These are phyloP conservation scores for Balamuthia mandrillaris DNA, from an alignment of 208 protist species.

Conservation along the genomic window DNA sequence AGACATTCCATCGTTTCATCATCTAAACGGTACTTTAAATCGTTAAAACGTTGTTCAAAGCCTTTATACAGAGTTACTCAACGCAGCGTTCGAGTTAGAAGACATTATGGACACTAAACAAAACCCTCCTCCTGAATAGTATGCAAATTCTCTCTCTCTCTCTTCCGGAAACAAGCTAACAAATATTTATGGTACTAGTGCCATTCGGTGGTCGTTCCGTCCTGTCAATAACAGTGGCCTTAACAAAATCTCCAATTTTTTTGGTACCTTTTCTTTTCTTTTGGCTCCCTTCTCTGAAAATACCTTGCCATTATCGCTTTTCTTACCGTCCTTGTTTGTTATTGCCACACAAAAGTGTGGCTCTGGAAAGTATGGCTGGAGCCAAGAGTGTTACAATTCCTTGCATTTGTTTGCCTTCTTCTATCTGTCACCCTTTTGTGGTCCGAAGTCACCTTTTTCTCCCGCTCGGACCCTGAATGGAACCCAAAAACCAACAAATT, in stretches of 20 bases:
- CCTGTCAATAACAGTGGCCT: background rate
- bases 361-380: conserved; percentile 23
- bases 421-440: background rate
- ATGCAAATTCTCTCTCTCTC: background rate
- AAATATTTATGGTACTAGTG: background rate
- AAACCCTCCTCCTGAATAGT: background rate
- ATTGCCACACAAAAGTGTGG: too few species aligned
- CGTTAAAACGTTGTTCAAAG: background rate
- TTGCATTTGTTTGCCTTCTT: background rate
- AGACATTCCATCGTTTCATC: background rate
- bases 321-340: too few species aligned
- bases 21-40: background rate
- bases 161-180: background rate
- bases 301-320: too few species aligned
- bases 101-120: background rate
- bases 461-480: background rate
- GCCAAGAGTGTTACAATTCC: background rate
- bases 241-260: background rate
- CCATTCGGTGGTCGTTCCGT: conserved; percentile 8
- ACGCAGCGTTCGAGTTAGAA: background rate
- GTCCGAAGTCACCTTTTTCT: conserved; percentile 32
- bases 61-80: conserved; percentile 14
- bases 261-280: background rate
- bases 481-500: too few species aligned
- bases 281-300: too few species aligned